Conservation (phyloP, 208 protist species). For the Acanthamoeba lenticulata region DNA sequence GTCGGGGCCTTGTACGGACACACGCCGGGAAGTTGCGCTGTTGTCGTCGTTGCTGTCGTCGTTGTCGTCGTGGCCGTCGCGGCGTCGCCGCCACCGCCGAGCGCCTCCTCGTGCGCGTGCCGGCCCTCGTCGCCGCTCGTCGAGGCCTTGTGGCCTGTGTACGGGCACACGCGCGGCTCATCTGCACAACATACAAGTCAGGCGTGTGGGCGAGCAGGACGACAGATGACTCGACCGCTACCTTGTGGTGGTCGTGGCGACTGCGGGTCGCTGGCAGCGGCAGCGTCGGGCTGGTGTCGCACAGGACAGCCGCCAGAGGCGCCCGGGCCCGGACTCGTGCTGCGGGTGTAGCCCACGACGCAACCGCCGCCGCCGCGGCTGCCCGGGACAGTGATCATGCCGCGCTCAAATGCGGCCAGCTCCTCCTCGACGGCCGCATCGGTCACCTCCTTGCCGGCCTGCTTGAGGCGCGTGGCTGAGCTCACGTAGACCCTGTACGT, state of each 20-base stretch:
- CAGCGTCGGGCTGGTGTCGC: not conserved
- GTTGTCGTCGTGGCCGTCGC: too few relatives aligned
- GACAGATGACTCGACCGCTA: too few relatives aligned
- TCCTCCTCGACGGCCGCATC: not conserved
- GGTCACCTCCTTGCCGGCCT: constrained; percentile 26
- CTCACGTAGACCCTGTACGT: not conserved
- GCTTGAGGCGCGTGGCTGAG: not conserved
- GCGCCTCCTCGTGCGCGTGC: too few relatives aligned
- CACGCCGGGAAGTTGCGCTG: too few relatives aligned
- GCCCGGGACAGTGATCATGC: not conserved
- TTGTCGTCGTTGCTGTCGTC: too few relatives aligned
- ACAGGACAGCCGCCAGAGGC: not conserved
- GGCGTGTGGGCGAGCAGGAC: too few relatives aligned
- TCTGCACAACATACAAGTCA: too few relatives aligned
- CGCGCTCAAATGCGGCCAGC: constrained; percentile 13
- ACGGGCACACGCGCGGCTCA: not conserved
- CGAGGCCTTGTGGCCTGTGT: not conserved
- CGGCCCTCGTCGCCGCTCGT: not conserved
- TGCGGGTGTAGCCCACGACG: not conserved
- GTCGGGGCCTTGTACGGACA: constrained; percentile 1
- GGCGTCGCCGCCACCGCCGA: too few relatives aligned
- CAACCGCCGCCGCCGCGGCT: not conserved
- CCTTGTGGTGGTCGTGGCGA: too few relatives aligned
- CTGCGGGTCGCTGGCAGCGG: not conserved
- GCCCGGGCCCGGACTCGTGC: not conserved